Base-by-base conservation (phyloP, 148 eudicot genomes). In the Rheum nobile region DNA sequence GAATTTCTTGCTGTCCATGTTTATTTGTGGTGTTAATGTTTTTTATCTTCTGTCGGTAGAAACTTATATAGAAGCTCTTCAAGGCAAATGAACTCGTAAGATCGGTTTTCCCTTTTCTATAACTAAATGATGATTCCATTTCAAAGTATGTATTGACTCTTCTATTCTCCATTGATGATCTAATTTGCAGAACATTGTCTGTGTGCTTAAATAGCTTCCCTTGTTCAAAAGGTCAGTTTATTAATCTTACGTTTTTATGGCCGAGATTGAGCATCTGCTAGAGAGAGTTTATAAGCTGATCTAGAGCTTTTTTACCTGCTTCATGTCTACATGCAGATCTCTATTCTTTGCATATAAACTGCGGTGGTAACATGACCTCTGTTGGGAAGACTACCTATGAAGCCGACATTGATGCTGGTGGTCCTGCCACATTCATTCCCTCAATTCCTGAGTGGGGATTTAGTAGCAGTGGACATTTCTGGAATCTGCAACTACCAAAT, bases 381-480 rank as follows among this genome's bases (percentile, higher is more conserved):
- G 70, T 85, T 19, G 85, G 87, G 67, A 75, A 82, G 8, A 79
- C 75, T 38, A 35, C 22, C 46, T 90, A 76, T 76, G 87, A 84
- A 71, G 78, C 34, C 32, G 95, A 90, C 75, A 79, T 55, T 71
- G 79, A 75, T 19, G 9, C 21, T 38, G 84, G 77, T 42, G 90
- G 87, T 38, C 13, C 81, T 2, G 90, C 86, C 17, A 79, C 73
- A 71, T 85, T 86, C 71, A 67, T 75, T 46, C 83, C 79, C 35
- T 16, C 22, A 35, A 65, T 34, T 59, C 77, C 73, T 17, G 65
- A 80, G 55, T 88, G 95, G 95, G 95, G 91, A 78, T 78, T 79
- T 37, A 88, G 95, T 72, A 85, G 80, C 75, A 90, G 85, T 9
- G 96, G 96, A 48, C 44, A 78, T 75, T 82, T 86, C 54, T 81